Evolutionary conservation across 331 rosid species (phyloP).

Genomic region (Pyrus hybrid): DNA sequence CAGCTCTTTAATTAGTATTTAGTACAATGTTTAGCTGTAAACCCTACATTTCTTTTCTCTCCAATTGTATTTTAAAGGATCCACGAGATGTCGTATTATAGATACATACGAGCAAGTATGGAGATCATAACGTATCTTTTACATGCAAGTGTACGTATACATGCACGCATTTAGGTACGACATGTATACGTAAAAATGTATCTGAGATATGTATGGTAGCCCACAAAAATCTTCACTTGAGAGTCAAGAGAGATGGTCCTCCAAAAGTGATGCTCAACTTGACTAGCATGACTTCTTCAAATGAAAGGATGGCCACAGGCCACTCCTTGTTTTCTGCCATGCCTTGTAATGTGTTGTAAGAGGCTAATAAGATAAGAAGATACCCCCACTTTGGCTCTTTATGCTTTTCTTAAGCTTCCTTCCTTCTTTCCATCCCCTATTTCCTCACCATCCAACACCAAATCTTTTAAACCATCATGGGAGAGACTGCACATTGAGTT

Average conservation of each 20-base stretch:
- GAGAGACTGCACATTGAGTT: no score
- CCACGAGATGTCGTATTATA: neutral
- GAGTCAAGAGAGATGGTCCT: conserved; percentile 48
- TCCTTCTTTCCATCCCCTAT: conserved; percentile 1
- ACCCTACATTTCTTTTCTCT: conserved; percentile 8
- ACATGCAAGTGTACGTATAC: neutral
- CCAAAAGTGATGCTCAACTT: conserved; percentile 25
- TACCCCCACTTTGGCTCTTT: conserved; percentile 37
- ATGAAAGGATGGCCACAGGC: conserved; percentile 23
- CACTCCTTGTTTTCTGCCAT: conserved; percentile 23
- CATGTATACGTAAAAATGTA: neutral
- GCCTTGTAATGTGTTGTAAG: neutral
- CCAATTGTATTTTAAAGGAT: neutral
- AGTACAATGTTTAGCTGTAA: conserved; percentile 42
- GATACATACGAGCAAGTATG: neutral
- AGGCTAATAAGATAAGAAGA: conserved; percentile 26
- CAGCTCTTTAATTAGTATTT: conserved; percentile 24
- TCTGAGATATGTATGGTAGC: neutral
- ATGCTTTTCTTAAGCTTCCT: conserved; percentile 27
- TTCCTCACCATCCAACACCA: conserved; percentile 21
- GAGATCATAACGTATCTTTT: neutral
- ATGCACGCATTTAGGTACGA: no score
- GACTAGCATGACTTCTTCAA: conserved; percentile 28
- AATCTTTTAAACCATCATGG: conserved; percentile 9
- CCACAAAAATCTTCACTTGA: conserved; percentile 42